Conservation (phyloP, 129 eudicot genomes). For the Lonicera japonica region DNA sequence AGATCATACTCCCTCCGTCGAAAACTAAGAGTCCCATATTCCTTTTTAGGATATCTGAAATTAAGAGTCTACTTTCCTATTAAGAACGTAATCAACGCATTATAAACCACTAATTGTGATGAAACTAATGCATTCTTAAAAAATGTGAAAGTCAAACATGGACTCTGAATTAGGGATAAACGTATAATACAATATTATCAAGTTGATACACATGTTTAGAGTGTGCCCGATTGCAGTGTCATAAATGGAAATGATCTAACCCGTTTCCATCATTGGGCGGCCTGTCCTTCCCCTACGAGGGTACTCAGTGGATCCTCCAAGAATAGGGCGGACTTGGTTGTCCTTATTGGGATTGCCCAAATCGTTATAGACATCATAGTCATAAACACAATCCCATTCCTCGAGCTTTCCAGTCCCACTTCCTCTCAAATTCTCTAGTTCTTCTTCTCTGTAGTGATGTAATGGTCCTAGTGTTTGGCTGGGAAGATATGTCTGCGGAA, state of each 20-base stretch:
- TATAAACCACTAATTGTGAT: no score
- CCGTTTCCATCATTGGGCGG: constrained; percentile 49
- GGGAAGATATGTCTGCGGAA: constrained; percentile 57
- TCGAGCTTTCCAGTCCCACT: constrained; percentile 45
- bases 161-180: no score
- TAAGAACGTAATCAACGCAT: no score
- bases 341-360: constrained; percentile 53
- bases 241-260: constrained; percentile 12
- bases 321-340: constrained; percentile 39
- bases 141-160: no score
- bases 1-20: no score
- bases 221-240: no score
- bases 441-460: constrained; percentile 35
- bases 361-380: constrained; percentile 63
- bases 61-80: no score
- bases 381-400: constrained; percentile 79
- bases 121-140: no score
- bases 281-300: constrained; percentile 83
- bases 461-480: constrained; percentile 49
- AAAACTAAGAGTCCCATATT: no score
- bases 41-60: no score
- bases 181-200: no score
- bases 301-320: constrained; percentile 58
- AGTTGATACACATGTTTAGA: no score
- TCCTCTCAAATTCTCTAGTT: constrained; percentile 45